Evolutionary conservation across 768 basidiomycete species (phyloP), one percentile per base, ranked within the genome.

Genomic region (Mycena metata): DNA sequence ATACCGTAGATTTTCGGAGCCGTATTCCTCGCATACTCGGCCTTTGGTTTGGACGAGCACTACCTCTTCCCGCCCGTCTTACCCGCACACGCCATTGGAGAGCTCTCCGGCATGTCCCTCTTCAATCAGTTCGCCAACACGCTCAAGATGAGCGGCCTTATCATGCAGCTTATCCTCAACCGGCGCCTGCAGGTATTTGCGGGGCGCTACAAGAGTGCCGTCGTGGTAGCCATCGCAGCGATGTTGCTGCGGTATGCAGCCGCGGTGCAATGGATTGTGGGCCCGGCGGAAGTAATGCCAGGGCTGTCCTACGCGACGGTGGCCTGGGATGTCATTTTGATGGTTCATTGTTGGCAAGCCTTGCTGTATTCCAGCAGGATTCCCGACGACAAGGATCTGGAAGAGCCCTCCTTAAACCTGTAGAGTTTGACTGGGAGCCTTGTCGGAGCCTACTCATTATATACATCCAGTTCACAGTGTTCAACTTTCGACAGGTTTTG

Each of bases 291-390:
- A 19, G 13, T 63, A 10, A 46, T 55, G 51, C 13, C 17, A 4
- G 41, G 62, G 3, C 7, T 55, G 2, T 46, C 33, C 12, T 55
- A 55, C 30, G 19, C 16, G 26, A 13, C 30, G 1, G 26, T 45
- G 11, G 19, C 43, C 3, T 35, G 52, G 52, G 30, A n/a, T 42
- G 43, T 46, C 5, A 9, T 55, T 2, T 19, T 63, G 51, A 41
- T 17, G 42, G n/a, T 35, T 30, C 1, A 12, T 21, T 63, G 62
- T 19, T 63, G 62, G 62, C 62, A 63, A 51, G 42, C 62, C 12
- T 63, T 51, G 62, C 17, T 17, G 19, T 63, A 63, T 63, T 45
- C 50, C 11, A 63, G 62, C 23, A 16, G 52, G 30, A 55, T 63
- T 36, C 52, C 52, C 7, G 52, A 33, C 24, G 62, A 63, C 23